phyloP scores from a whole-genome alignment of 2,329 filamentous ascomycete species.

The Coleophoma eucalyptorum region DNA sequence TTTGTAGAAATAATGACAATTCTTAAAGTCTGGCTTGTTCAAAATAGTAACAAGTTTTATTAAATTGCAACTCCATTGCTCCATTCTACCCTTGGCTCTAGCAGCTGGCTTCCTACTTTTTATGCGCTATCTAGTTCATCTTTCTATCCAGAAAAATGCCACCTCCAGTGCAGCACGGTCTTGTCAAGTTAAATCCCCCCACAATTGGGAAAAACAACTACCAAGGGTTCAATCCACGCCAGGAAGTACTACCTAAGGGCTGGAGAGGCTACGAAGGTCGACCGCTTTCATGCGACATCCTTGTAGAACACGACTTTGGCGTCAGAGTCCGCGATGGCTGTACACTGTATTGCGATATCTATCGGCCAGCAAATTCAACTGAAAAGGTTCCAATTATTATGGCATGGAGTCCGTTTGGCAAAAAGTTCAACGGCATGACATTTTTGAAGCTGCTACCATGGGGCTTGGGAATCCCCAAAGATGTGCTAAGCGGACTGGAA shows the following conservation, averaged over 20 bases:
- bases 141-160: too few relatives aligned
- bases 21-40: neutral
- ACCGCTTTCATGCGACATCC: neutral
- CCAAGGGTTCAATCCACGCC: neutral
- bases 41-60: neutral
- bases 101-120: too few relatives aligned
- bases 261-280: neutral
- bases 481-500: constrained; percentile 10
- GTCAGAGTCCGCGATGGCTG: constrained; percentile 19
- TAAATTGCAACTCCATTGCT: neutral
- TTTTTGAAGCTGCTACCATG: constrained; percentile 10
- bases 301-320: constrained; percentile 11
- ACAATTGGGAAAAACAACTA: neutral
- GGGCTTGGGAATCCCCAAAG: constrained; percentile 6
- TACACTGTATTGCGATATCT: constrained; percentile 17
- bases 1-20: neutral
- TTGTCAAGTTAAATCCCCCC: neutral
- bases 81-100: neutral
- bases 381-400: constrained; percentile 15
- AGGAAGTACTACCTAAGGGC: neutral
- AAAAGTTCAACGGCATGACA: constrained; percentile 16
- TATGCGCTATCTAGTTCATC: too few relatives aligned
- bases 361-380: constrained; percentile 11
- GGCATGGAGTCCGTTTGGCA: constrained; percentile 19
- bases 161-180: neutral